Base-by-base conservation (phyloP, 2,329 filamentous ascomycete species). In the Fusarium poae region DNA sequence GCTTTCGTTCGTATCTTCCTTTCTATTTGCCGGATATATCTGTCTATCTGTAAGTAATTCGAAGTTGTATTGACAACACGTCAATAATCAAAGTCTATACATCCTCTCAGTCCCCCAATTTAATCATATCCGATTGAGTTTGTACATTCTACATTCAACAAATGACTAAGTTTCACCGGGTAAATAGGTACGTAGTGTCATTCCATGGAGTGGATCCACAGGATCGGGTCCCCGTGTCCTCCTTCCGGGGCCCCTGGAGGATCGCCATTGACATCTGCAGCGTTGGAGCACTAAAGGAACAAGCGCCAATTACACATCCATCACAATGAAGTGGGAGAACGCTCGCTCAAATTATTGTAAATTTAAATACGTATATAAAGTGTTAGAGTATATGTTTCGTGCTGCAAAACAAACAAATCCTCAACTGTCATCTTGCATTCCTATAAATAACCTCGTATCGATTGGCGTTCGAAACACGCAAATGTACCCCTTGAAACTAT, bases 261-360 rank as follows among this genome's bases (percentile, higher is more conserved):
- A 71, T 71, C 67, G 64, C 44, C 68, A 56, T 59, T 70, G 64
- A 66, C 60, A 71, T 50, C 64, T 71, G 67, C 67, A 62, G 40
- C 34, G 40, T 44, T 62, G 30, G 51, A 56, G 52, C 64, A 68
- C 63, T 58, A 53, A 61, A 54, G 44, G 67, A 57, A 70, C 67
- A 65, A 65, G 67, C 59, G 64, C 52, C 46, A 60, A 27, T 57
- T 39, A 27, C 34, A 30, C 43, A 21, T 43, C 4, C 37, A 52
- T 60, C 45, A 11, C 35, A 42, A 42, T 62, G 30, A 45, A 40
- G 30, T 46, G 35, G 37, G 18, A 52, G 40, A 44, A 55, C 25
- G 43, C 44, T 34, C 25, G 16, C 16, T 23, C 4, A 50, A 52
- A 43, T 27, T 35, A 43, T 21, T 43, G 10, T 20, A 42, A 43